A percentile compares a stretch with the other conserved stretches of the same genome.
Evolutionary conservation across 805 yeast genomes (phyloP).

Genomic region (Maudiozyma serrabonitensis): DNA sequence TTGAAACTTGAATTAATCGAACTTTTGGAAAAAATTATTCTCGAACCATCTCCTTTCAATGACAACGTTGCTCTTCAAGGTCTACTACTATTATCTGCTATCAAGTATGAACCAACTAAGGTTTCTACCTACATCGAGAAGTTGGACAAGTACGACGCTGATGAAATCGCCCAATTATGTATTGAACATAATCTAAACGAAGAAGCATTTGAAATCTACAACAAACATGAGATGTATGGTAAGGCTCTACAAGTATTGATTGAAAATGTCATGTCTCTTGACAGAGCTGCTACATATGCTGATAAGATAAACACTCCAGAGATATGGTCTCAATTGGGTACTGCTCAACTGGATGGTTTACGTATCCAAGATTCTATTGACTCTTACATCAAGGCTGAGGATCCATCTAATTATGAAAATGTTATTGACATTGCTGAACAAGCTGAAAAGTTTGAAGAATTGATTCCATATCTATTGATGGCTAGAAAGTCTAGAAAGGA

Average conservation of each 20-base stretch:
- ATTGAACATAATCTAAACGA: constrained; percentile 80
- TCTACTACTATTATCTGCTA: constrained; percentile 82
- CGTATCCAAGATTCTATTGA: constrained; percentile 86
- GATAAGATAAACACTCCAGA: constrained; percentile 80
- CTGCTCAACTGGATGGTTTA: constrained; percentile 89
- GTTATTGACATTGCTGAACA: constrained; percentile 93
- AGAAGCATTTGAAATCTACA: constrained; percentile 89
- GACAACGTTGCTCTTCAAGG: constrained; percentile 95
- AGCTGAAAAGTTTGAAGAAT: constrained; percentile 93
- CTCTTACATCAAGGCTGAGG: constrained; percentile 85
- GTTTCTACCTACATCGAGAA: constrained; percentile 79
- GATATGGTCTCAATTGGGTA: constrained; percentile 91
- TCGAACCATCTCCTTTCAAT: constrained; percentile 95
- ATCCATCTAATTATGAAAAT: constrained; percentile 79
- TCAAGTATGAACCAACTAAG: constrained; percentile 85
- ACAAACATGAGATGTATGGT: constrained; percentile 64
- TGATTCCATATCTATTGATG: constrained; percentile 76
- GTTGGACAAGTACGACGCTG: constrained; percentile 82
- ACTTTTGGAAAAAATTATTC: constrained; percentile 85
- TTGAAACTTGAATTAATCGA: constrained; percentile 89
- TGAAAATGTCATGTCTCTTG: constrained; percentile 88
- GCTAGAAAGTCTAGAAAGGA: constrained; percentile 89
- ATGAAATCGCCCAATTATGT: constrained; percentile 88
- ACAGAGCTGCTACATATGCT: constrained; percentile 88
- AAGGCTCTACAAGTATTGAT: constrained; percentile 86